phyloP scores from a whole-genome alignment of 768 basidiomycete species.

The Multifurca ochricompacta region DNA sequence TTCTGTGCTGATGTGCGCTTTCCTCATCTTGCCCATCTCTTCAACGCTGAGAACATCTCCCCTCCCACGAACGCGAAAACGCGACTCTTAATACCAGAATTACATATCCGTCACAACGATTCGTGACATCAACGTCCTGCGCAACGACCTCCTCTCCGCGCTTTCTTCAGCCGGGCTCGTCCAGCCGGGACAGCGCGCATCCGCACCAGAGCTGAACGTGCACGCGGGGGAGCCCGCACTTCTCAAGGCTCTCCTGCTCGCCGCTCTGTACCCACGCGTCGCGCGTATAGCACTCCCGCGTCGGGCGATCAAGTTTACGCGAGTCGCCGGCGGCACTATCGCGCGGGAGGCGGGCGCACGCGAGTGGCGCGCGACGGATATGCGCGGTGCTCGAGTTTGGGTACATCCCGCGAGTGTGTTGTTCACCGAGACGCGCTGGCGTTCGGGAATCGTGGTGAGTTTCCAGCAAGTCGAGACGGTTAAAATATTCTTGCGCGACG shows the following conservation, averaged over 20 bases:
- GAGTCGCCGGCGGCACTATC: constrained; percentile 74
- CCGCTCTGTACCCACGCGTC: constrained; percentile 81
- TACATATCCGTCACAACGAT: constrained; percentile 71
- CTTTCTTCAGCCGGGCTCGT: constrained; percentile 68
- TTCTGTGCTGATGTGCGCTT: constrained; percentile 66
- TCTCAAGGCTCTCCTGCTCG: constrained; percentile 76
- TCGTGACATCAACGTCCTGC: constrained; percentile 70
- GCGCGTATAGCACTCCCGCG: constrained; percentile 68
- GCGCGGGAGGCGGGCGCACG: constrained; percentile 78
- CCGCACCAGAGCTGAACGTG: constrained; percentile 47
- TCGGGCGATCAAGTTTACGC: constrained; percentile 75
- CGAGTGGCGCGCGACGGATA: constrained; percentile 78
- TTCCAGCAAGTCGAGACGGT: constrained; percentile 77
- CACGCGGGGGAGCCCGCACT: constrained; percentile 65
- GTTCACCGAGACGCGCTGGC: constrained; percentile 67
- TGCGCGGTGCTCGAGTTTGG: constrained; percentile 57
- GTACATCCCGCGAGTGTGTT: constrained; percentile 77
- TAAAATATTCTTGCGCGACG: constrained; percentile 82
- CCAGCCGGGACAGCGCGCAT: constrained; percentile 37
- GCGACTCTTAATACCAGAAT: constrained; percentile 45
- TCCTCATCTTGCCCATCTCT: constrained; percentile 4
- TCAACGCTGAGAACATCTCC: too few relatives aligned
- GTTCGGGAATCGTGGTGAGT: constrained; percentile 71
- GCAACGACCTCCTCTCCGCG: constrained; percentile 67
- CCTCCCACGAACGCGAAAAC: not conserved